phyloP scores from a whole-genome alignment of 2,329 filamentous ascomycete species.

The Aspergillus candidus region DNA sequence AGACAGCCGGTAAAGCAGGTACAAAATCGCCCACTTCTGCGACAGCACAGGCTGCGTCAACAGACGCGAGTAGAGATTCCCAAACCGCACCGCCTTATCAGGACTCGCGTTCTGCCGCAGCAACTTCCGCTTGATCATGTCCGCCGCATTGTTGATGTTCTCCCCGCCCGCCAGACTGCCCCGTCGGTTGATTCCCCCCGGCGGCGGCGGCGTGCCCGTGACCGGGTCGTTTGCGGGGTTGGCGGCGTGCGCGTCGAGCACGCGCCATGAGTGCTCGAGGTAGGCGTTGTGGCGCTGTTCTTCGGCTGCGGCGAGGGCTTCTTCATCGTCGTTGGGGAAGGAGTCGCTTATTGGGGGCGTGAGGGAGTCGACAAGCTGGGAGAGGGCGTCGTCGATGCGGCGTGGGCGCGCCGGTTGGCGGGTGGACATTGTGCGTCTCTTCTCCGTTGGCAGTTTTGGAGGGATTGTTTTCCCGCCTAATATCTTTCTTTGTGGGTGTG shows the following conservation, averaged over 20 bases:
- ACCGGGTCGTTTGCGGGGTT: constrained; percentile 19
- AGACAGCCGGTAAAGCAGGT: constrained; percentile 77
- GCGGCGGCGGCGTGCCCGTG: constrained; percentile 21
- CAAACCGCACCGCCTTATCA: constrained; percentile 73
- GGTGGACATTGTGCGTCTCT: constrained; percentile 24
- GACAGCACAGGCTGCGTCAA: constrained; percentile 86
- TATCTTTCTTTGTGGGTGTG: background rate
- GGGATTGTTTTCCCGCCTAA: background rate
- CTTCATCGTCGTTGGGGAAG: constrained; percentile 28
- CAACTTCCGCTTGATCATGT: constrained; percentile 84
- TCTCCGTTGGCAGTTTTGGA: constrained; percentile 8
- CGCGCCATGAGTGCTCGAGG: constrained; percentile 35
- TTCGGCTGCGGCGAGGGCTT: constrained; percentile 32
- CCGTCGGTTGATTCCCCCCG: constrained; percentile 17
- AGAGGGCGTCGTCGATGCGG: constrained; percentile 40
- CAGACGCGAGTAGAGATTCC: constrained; percentile 83
- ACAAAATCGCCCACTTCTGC: constrained; percentile 95
- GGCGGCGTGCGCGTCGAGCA: constrained; percentile 26
- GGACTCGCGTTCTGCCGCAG: constrained; percentile 68
- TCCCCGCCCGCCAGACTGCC: constrained; percentile 30
- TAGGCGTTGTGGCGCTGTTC: constrained; percentile 30
- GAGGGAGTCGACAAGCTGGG: constrained; percentile 39
- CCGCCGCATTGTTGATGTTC: constrained; percentile 79
- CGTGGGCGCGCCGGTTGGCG: constrained; percentile 32
- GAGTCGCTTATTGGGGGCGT: constrained; percentile 30